These are phyloP conservation scores for Rhamnella rubrinervis DNA, from an alignment of 331 rosid genomes.

Conservation along the genomic window DNA sequence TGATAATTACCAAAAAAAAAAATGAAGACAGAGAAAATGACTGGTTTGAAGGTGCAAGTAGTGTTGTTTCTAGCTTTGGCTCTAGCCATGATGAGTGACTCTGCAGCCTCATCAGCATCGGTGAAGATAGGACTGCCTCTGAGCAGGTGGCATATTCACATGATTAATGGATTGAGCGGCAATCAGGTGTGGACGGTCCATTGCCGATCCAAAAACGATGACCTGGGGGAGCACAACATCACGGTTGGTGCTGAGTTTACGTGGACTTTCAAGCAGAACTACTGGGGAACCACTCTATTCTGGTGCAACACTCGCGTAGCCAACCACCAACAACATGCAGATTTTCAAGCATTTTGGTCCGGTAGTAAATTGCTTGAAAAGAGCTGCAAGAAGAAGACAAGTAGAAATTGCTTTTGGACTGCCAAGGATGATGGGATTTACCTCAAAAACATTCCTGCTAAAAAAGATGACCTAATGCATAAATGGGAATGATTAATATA, in stretches of 20 bases:
- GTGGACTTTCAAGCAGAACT: constrained; percentile 34
- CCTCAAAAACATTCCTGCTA: background rate
- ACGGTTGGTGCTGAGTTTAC: constrained; percentile 19
- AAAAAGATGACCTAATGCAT: background rate
- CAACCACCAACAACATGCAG: background rate
- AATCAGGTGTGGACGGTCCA: constrained; percentile 1
- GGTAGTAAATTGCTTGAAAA: constrained; percentile 3
- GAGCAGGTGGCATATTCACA: constrained; percentile 33
- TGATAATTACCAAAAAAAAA: too few relatives aligned
- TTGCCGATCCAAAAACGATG: constrained; percentile 36
- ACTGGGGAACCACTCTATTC: constrained; percentile 31
- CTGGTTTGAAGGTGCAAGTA: too few relatives aligned
- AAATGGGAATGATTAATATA: background rate
- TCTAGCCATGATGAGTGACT: too few relatives aligned
- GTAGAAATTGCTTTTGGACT: constrained; percentile 21
- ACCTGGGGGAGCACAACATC: constrained; percentile 9
- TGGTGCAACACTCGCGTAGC: constrained; percentile 39
- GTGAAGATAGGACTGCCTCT: background rate
- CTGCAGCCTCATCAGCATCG: too few relatives aligned
- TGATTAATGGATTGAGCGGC: constrained; percentile 27
- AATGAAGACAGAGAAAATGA: too few relatives aligned
- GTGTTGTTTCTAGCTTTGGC: too few relatives aligned
- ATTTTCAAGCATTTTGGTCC: constrained; percentile 20
- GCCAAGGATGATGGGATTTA: constrained; percentile 29
- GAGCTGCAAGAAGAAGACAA: background rate